phyloP scores from a whole-genome alignment of 2,329 filamentous ascomycete genomes.

The Acephala macrosclerotiorum region DNA sequence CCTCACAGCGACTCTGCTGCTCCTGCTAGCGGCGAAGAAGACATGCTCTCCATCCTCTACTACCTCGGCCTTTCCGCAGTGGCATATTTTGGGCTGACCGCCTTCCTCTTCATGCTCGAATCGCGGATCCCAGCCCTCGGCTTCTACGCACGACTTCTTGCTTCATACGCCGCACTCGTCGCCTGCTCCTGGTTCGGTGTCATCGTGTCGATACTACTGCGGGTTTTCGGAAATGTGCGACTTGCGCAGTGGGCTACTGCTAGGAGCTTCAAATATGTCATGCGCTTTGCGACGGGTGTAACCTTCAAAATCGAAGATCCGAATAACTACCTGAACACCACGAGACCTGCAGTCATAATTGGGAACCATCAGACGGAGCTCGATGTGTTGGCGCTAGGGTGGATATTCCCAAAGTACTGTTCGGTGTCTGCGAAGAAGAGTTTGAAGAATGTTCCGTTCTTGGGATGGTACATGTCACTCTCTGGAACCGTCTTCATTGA shows the following conservation, averaged over 20 bases:
- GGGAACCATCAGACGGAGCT: conserved; percentile 97
- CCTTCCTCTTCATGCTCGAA: conserved; percentile 69
- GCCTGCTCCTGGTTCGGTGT: conserved; percentile 76
- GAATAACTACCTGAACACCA: conserved; percentile 58
- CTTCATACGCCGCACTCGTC: conserved; percentile 69
- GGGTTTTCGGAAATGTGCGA: conserved; percentile 73
- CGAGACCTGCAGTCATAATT: conserved; percentile 86
- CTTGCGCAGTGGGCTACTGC: conserved; percentile 87
- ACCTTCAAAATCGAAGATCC: conserved; percentile 78
- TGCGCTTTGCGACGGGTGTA: conserved; percentile 79
- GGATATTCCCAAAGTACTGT: conserved; percentile 89
- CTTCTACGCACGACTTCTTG: conserved; percentile 74
- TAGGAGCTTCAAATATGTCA: conserved; percentile 80
- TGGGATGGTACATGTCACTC: conserved; percentile 94
- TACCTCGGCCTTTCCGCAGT: conserved; percentile 54
- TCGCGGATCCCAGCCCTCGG: conserved; percentile 63
- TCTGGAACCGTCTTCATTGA: conserved; percentile 96
- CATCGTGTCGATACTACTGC: conserved; percentile 74
- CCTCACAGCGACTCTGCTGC: conserved; percentile 6
- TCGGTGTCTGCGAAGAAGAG: conserved; percentile 92
- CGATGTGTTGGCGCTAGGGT: conserved; percentile 89
- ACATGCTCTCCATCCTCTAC: conserved; percentile 43
- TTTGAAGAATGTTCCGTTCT: conserved; percentile 79
- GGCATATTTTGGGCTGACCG: conserved; percentile 58
- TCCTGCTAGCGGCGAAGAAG: conserved; percentile 4